Percentiles rank a stretch among this genome's conserved stretches.
phyloP scores from a whole-genome alignment of 179 eudicot species.

The Dionaea muscipula region DNA sequence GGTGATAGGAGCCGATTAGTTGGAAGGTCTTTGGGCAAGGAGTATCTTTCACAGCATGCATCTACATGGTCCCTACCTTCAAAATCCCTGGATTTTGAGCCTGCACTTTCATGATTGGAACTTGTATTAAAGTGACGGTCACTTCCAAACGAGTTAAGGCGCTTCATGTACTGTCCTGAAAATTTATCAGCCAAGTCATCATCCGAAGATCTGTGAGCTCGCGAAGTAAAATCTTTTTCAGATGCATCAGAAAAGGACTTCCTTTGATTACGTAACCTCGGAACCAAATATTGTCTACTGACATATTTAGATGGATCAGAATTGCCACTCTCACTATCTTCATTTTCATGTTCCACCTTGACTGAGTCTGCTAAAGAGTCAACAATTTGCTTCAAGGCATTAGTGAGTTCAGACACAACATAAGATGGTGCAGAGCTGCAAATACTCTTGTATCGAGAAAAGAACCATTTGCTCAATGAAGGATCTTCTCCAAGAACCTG shows the following conservation, averaged over 20 bases:
- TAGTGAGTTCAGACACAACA: constrained; percentile 40
- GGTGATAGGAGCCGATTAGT: constrained; percentile 45
- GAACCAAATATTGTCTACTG: constrained; percentile 29
- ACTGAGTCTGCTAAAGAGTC: constrained; percentile 40
- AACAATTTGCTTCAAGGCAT: constrained; percentile 44
- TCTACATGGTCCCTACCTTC: constrained; percentile 45
- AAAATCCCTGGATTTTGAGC: constrained; percentile 37
- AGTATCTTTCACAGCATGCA: constrained; percentile 32
- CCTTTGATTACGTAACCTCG: constrained; percentile 24
- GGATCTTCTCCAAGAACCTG: constrained; percentile 59
- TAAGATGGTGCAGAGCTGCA: constrained; percentile 45
- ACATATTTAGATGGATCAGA: constrained; percentile 33
- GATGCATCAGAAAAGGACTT: constrained; percentile 33
- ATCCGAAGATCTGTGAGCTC: constrained; percentile 21
- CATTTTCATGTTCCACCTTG: constrained; percentile 29
- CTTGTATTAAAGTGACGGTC: constrained; percentile 32
- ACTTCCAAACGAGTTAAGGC: constrained; percentile 32
- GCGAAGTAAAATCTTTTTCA: constrained; percentile 24
- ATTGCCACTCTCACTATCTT: constrained; percentile 32
- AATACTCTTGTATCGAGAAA: constrained; percentile 53
- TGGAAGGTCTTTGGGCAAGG: constrained; percentile 41
- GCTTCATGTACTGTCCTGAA: constrained; percentile 38
- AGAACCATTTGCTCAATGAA: constrained; percentile 56
- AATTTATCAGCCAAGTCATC: constrained; percentile 25
- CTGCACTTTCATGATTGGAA: constrained; percentile 47